These are phyloP conservation scores for Nematocida ausubeli DNA, from an alignment of 371 early-diverging fungal species.

Conservation along the genomic window DNA sequence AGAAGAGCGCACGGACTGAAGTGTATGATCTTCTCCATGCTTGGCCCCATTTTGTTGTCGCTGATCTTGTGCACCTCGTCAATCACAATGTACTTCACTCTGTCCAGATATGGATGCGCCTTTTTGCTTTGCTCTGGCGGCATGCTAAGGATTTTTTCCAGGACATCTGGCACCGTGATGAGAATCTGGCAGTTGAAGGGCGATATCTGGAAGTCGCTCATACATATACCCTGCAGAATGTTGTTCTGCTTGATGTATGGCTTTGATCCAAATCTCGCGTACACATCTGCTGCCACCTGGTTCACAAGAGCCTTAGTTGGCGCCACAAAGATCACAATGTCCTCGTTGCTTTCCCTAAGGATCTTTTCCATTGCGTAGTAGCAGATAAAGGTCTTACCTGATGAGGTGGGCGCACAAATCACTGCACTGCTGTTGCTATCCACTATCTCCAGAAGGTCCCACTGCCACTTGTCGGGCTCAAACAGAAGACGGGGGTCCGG, in stretches of 20 bases:
- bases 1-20: constrained; percentile 69
- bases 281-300: constrained; percentile 71
- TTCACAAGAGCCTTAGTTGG: constrained; percentile 72
- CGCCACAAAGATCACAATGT: constrained; percentile 70
- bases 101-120: constrained; percentile 40
- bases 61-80: constrained; percentile 71
- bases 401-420: constrained; percentile 70
- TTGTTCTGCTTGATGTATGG: constrained; percentile 59
- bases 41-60: constrained; percentile 67
- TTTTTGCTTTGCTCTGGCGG: constrained; percentile 41
- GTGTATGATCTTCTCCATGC: constrained; percentile 70
- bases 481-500: constrained; percentile 69
- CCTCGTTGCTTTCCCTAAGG: constrained; percentile 66
- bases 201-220: constrained; percentile 63
- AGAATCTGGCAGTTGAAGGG: constrained; percentile 69
- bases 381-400: constrained; percentile 72
- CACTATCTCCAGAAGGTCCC: constrained; percentile 69
- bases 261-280: constrained; percentile 69
- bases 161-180: constrained; percentile 70
- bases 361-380: constrained; percentile 72
- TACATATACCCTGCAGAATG: constrained; percentile 66
- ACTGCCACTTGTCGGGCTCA: constrained; percentile 71
- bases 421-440: constrained; percentile 67
- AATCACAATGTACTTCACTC: constrained; percentile 70
- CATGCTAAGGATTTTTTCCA: constrained; percentile 61